Percentiles rank a stretch among this genome's conserved stretches.
phyloP scores from a whole-genome alignment of 192 early-diverging fungal species.

The Podila epicladia region DNA sequence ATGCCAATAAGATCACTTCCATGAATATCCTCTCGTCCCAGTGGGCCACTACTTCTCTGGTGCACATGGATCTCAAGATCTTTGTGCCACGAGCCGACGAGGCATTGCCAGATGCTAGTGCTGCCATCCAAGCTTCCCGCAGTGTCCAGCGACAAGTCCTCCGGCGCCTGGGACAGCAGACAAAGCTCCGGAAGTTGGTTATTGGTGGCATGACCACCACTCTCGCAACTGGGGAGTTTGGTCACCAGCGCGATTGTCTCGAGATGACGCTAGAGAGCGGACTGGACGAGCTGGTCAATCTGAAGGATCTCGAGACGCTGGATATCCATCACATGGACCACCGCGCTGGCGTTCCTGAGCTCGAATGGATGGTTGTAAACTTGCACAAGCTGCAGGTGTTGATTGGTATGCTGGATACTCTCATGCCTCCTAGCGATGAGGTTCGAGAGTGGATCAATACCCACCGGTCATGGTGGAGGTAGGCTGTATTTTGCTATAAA shows the following conservation, averaged over 20 bases:
- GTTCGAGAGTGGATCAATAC: not conserved
- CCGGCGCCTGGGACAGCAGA: slow-evolving; percentile 8
- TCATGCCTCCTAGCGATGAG: not conserved
- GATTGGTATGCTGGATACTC: not conserved
- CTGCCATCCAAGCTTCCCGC: not conserved
- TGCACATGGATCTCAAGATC: slow-evolving; percentile 8
- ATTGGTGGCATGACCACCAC: not conserved
- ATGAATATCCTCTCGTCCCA: slow-evolving; percentile 1
- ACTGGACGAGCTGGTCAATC: not conserved
- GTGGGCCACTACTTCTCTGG: slow-evolving; percentile 11
- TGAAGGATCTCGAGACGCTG: not conserved
- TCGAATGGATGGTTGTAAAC: slow-evolving; percentile 3
- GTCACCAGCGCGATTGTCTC: not conserved
- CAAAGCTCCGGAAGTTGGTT: not conserved
- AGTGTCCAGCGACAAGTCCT: slow-evolving; percentile 8
- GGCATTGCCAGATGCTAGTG: not conserved
- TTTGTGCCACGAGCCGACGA: not conserved
- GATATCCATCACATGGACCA: slow-evolving; percentile 6
- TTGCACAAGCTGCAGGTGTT: not conserved
- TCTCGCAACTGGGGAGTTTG: not conserved
- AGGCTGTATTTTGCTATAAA: no score
- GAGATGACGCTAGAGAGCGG: slow-evolving; percentile 5
- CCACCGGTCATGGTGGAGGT: not conserved
- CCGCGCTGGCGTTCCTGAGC: slow-evolving; percentile 1
- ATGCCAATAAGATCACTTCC: not conserved